Base-by-base conservation (phyloP, 2,329 filamentous ascomycete species). In the Cryphonectria parasitica region DNA sequence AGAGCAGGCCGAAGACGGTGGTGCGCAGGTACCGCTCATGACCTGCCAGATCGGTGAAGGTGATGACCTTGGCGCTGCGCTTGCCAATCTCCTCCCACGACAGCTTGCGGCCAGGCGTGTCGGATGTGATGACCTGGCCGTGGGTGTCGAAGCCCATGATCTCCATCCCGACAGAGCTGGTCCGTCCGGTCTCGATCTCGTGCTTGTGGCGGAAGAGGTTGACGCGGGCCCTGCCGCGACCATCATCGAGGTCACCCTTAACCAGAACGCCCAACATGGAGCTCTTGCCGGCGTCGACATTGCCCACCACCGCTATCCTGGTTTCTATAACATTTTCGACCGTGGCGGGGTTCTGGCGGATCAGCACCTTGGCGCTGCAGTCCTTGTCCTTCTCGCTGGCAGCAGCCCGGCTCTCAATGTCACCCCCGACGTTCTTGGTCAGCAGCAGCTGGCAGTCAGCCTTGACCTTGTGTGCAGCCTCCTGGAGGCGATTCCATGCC, bases 71-170 rank as follows among this genome's bases (percentile, higher is more conserved):
- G 66, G 95, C 92, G 76, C 94, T 97, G 75, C 94, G 92, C 81
- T 92, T 94, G 68, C 96, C 96, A 78, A 99, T 98, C 80, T 99
- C 96, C 80, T 98, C 95, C 96, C 96, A 99, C 4, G 95, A 95
- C 45, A 98, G 84, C 75, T 89, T 89, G 79, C 96, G 89, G 0
- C 94, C 95, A 2, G 95, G 92, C 0, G 91, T 92, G 71, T 92
- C 92, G 54, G 93, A 95, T 22, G 90, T 89, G 22, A 98, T 88
- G 39, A 97, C 91, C 36, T 95, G 89, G 39, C 96, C 95, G 69
- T 88, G 87, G 66, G 92, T 94, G 80, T 98, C 94, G 76, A 98
- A 99, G 1, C 96, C 96, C 91, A 98, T 94, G 73, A 98, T 98
- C 80, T 99, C 96, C 95, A 98, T 97, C 58, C 96, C 95, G 0